Evolutionary conservation across 2,329 filamentous ascomycete species (phyloP).

Genomic region (Trichoderma harzianum): DNA sequence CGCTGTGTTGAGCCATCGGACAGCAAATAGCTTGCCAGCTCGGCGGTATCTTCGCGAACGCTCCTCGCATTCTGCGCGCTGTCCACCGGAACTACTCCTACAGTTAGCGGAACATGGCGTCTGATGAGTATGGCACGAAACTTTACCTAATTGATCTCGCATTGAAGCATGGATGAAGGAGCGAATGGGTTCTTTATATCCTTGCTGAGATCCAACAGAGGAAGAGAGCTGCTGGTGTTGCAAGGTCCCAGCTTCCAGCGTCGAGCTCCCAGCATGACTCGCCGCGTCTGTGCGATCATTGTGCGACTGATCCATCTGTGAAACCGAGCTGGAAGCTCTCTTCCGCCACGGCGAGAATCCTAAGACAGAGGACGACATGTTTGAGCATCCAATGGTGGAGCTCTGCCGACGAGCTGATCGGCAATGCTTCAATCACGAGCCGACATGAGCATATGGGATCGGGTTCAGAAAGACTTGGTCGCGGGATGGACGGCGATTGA

Average conservation of each 20-base stretch:
- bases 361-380: slow-evolving; percentile 47
- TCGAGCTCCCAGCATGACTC: slow-evolving; percentile 23
- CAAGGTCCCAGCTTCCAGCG: slow-evolving; percentile 20
- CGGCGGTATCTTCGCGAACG: slow-evolving; percentile 82
- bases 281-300: slow-evolving; percentile 28
- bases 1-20: slow-evolving; percentile 54
- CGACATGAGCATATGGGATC: slow-evolving; percentile 22
- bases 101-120: slow-evolving; percentile 13
- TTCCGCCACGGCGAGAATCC: slow-evolving; percentile 50
- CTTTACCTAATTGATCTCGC: slow-evolving; percentile 56
- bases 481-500: background rate
- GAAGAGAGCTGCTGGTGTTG: slow-evolving; percentile 36
- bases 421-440: slow-evolving; percentile 23
- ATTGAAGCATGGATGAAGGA: slow-evolving; percentile 68
- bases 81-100: slow-evolving; percentile 52
- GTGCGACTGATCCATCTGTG: slow-evolving; percentile 28
- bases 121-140: slow-evolving; percentile 13
- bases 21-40: slow-evolving; percentile 78
- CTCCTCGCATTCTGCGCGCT: slow-evolving; percentile 71
- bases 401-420: slow-evolving; percentile 15
- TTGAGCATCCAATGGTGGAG: slow-evolving; percentile 12
- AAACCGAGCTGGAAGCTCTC: slow-evolving; percentile 38
- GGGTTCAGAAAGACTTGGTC: background rate
- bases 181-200: slow-evolving; percentile 62
- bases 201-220: slow-evolving; percentile 34